phyloP scores from a whole-genome alignment of 805 yeast species.

The Saccharomycopsis fibuligera region DNA sequence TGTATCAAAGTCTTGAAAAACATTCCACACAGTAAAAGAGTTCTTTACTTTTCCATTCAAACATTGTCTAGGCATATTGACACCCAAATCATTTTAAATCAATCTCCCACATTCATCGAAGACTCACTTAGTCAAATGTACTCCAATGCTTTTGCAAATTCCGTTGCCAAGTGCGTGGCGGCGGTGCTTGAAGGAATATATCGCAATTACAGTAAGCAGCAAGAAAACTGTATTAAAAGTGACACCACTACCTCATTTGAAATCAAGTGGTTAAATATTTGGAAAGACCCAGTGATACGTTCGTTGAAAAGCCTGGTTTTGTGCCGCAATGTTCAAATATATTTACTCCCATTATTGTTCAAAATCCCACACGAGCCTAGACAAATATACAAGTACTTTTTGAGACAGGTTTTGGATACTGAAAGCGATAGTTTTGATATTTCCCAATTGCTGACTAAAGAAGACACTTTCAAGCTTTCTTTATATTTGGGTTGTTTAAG shows the following conservation, averaged over 20 bases:
- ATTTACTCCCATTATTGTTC: slow-evolving; percentile 60
- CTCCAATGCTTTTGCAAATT: slow-evolving; percentile 58
- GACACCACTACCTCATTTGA: slow-evolving; percentile 18
- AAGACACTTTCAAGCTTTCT: slow-evolving; percentile 26
- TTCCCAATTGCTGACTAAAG: slow-evolving; percentile 3
- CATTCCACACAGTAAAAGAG: slow-evolving; percentile 48
- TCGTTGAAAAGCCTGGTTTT: slow-evolving; percentile 30
- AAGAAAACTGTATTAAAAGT: too few species aligned
- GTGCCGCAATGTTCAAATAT: slow-evolving; percentile 45
- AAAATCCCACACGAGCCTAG: slow-evolving; percentile 35
- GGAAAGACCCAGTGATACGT: slow-evolving; percentile 39
- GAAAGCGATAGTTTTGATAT: background rate
- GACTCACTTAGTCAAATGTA: slow-evolving; percentile 45
- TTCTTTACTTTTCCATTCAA: slow-evolving; percentile 56
- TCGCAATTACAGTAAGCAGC: slow-evolving; percentile 14
- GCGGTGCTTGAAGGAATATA: slow-evolving; percentile 34
- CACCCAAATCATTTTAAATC: slow-evolving; percentile 34
- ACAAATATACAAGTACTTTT: slow-evolving; percentile 35
- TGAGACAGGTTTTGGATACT: slow-evolving; percentile 21
- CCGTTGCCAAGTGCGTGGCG: slow-evolving; percentile 53
- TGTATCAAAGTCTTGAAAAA: slow-evolving; percentile 32
- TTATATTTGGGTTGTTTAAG: slow-evolving; percentile 49
- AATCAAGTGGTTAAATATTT: slow-evolving; percentile 41
- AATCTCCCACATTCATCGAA: slow-evolving; percentile 40
- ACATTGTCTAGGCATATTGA: slow-evolving; percentile 44